Evolutionary conservation across 169 alveolate genomes (phyloP), one percentile per base, ranked within the genome.

Genomic region (Eimeria maxima): DNA sequence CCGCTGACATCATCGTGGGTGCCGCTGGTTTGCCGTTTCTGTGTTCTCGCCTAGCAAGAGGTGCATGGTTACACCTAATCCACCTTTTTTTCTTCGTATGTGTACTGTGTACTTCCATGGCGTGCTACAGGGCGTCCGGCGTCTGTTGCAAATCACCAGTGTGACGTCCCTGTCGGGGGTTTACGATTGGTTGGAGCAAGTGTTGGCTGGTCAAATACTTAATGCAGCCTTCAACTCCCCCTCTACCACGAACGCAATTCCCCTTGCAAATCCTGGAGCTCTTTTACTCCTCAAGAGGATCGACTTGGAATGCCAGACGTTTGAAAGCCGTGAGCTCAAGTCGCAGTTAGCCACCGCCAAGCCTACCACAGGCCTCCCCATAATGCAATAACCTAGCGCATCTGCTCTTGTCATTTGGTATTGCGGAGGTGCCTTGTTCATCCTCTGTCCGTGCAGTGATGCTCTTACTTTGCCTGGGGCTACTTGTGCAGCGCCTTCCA

Each of bases 141-240:
- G 93, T 20, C 24, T 55, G 22, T 57, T 87, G 50, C 93, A 33
- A 63, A 57, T 87, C 27, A 87, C 50, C 80, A 87, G 81, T 3
- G 94, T 93, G 38, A 44, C 78, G 29, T 83, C 96, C 42, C 74
- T 93, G 33, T 63, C 76, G 80, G 96, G 96, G 45, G 90, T 93
- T n/a, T 93, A 93, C 53, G 96, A 93, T 78, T 93, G 96, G 96
- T 84, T 93, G 67, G 94, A 93, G 94, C 87, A 83, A 33, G 94
- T 93, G 38, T 33, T 93, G 33, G 93, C 96, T 22, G 94, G 84
- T 24, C 83, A 84, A 27, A 53, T 93, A 18, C 63, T 93, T 57
- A 93, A 93, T 71, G 96, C 96, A 1, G 96, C 96, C 24, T 93
- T 42, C 76, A 38, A 71, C 20, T 73, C 80, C 50, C 96, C 96